A percentile compares a stretch with the other conserved stretches of the same genome.
These are phyloP conservation scores for Lithocarpus polystachyus DNA, from an alignment of 306 rosid species.

Conservation along the genomic window DNA sequence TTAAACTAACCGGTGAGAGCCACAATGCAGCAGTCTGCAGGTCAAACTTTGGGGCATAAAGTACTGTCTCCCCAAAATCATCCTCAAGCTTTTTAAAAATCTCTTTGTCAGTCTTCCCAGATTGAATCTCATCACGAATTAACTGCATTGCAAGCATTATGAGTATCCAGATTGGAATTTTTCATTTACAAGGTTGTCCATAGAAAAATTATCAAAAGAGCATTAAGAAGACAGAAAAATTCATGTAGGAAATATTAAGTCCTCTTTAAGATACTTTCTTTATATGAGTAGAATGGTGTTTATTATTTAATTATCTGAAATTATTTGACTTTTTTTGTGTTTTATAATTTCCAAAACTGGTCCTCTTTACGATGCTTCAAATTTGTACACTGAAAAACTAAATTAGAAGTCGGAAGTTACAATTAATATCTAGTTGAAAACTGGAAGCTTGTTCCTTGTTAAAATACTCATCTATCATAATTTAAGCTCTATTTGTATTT, in stretches of 20 bases:
- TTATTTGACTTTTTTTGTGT: too few relatives aligned
- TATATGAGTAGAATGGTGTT: too few relatives aligned
- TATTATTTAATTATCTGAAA: too few relatives aligned
- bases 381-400: background rate
- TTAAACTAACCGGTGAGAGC: slow-evolving; percentile 73
- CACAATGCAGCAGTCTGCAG: slow-evolving; percentile 91
- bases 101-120: slow-evolving; percentile 78
- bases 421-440: background rate
- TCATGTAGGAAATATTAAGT: background rate
- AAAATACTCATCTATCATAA: background rate
- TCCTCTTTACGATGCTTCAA: background rate
- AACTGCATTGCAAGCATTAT: slow-evolving; percentile 45
- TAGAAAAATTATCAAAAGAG: background rate
- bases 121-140: slow-evolving; percentile 81
- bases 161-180: background rate
- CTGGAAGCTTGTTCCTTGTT: background rate
- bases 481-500: background rate
- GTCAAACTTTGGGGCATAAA: slow-evolving; percentile 86
- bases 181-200: background rate
- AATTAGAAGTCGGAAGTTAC: background rate
- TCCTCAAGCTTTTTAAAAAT: slow-evolving; percentile 79
- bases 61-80: slow-evolving; percentile 78
- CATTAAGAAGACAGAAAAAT: background rate
- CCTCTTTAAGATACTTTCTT: background rate
- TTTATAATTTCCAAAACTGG: too few relatives aligned